Base-by-base conservation (phyloP, 768 basidiomycete species). In the Amanita phalloides region DNA sequence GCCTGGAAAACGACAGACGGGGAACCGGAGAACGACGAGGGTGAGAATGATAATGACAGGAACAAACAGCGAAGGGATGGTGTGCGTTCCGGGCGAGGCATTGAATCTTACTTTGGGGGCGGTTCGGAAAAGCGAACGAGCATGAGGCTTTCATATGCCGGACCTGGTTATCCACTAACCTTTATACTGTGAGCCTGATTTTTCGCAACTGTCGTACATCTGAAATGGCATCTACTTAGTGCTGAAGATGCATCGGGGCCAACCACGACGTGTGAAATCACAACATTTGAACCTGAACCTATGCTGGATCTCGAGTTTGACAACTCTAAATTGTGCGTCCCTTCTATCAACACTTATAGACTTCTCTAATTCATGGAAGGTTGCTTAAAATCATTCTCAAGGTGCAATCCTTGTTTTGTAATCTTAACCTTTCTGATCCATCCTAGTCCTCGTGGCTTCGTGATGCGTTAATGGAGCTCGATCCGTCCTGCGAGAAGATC, bases 401-500 rank as follows among this genome's bases (percentile, higher is more conserved):
- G 72, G 87, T 84, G 52, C 43, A 68, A 54, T 10, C 17, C 46
- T 28, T 32, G 43, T 17, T 17, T 23, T 48, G 37, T 53, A 11
- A 17, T 41, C 26, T 17, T 38, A 23, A 21, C 26, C n/a, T n/a
- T 26, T 37, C 43, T 20, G 17, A 30, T 46, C 9, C 30, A 46
- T 35, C n/a, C 20, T 51, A 74, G 79, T 95, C 94, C 2, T 93
- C 87, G 4, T 94, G 92, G 90, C 83, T 98, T 32, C 82, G 89
- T 39, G 92, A 96, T 54, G 92, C 94, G 0, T 76, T 97, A 11
- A 82, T 84, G 9, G 95, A 97, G 61, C 74, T 99, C 11, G 93
- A 97, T 58, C 79, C 90, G 14, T 87, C 90, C 0, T 90, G 85
- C 62, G 83, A 90, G 39, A 87, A 82, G 54, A 74, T 98, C 17